Conservation (phyloP, 805 yeast species). For the Candida easanensis region DNA sequence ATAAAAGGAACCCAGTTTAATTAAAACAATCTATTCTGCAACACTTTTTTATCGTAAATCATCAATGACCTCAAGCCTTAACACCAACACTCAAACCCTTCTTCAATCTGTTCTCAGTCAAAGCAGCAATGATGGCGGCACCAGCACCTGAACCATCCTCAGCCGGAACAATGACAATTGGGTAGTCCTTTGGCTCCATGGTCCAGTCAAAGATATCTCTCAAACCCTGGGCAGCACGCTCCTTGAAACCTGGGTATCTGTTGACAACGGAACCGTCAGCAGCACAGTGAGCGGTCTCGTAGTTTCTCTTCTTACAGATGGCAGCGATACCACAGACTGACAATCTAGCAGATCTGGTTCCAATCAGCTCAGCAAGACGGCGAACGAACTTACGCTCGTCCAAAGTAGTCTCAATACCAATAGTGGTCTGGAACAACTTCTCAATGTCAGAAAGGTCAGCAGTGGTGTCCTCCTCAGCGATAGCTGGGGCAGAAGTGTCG, state of each 20-base stretch:
- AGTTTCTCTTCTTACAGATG: constrained; percentile 80
- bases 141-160: constrained; percentile 99
- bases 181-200: constrained; percentile 50
- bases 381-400: constrained; percentile 83
- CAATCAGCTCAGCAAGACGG: constrained; percentile 79
- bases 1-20: too few relatives aligned
- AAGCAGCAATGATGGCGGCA: constrained; percentile 96
- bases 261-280: constrained; percentile 97
- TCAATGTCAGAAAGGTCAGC: constrained; percentile 77
- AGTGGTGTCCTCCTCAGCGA: constrained; percentile 84
- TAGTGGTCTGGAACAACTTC: constrained; percentile 55
- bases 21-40: background rate
- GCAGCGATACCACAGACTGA: constrained; percentile 96
- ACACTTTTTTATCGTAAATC: constrained; percentile 3
- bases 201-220: constrained; percentile 88
- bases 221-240: constrained; percentile 84
- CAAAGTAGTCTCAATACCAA: constrained; percentile 63
- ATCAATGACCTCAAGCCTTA: constrained; percentile 10
- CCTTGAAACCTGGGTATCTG: constrained; percentile 88
- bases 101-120: constrained; percentile 76
- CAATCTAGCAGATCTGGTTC: constrained; percentile 89
- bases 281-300: constrained; percentile 80
- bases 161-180: constrained; percentile 84
- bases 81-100: constrained; percentile 69
- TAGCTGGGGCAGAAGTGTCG: constrained; percentile 88